Evolutionary conservation across 495 filamentous ascomycete species (phyloP), one percentile per base, ranked within the genome.

Genomic region (Lasiosphaeria miniovina): DNA sequence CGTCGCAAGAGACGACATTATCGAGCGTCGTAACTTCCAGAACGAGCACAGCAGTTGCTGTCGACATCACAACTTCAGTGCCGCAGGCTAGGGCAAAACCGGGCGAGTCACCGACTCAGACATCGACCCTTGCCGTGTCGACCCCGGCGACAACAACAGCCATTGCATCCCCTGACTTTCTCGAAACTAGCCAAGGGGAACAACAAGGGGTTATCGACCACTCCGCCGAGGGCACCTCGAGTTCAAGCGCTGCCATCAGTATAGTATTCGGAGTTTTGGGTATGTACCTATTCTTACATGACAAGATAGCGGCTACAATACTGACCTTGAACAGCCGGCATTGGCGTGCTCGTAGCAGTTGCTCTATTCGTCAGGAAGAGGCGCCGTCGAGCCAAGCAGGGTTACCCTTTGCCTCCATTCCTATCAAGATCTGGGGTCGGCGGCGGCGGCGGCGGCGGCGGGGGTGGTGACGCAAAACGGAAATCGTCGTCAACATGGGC

Each of bases 301-400:
- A 41, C 12, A 3, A 14, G 12, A n/a, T 11, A 14, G 12, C 12
- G 31, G 15, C 11, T 33, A 6, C 31, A 31, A 4, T 36, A 12
- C 57, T 59, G 59, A 62, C 57, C 51, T 36, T 1, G 24, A 14
- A 0, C 49, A 69, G 67, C 62, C 24, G 55, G 56, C 1, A 56
- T 61, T 31, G 64, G 54, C 36, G 36, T 66, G 24, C 9, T 69
- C 4, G 48, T 60, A 4, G 57, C 52, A n/a, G 55, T 55, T 0
- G 56, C 52, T 2, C 58, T 69, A 11, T 32, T 65, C 36, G 65
- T 62, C 59, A 51, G 58, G 9, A 64, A 62, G 38, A 61, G 48
- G n/a, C 61, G 61, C 12, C 54, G 53, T 36, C 51, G 59, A 12
- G 51, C 54, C 46, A 24, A 3, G 59, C 49, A 33, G 17, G 6